Evolutionary conservation across 805 yeast genomes (phyloP), one percentile per base, ranked within the genome.

Genomic region (Nematodospora valgi): DNA sequence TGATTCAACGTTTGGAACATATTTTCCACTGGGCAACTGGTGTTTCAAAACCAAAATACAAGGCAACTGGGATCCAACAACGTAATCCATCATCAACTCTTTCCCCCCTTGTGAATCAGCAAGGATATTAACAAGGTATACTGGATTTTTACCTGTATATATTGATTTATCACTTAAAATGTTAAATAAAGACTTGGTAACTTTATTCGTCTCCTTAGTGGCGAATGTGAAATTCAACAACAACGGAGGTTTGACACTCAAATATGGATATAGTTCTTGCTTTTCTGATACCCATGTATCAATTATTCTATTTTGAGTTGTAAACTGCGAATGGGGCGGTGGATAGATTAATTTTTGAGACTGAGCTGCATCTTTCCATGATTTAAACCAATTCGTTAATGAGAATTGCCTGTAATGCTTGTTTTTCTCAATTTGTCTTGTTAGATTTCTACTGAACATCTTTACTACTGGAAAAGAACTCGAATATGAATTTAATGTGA

Each of bases 181-280:
- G 22, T 55, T 51, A 38, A 55, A 80, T 40, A 86, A 60, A 2
- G 79, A 71, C 14, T 76, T 75, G 1, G 91, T 82, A 24, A 82
- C 68, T 40, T 70, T 69, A 51, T 82, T 78, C 41, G 82, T 77
- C 16, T 71, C 63, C 3, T 72, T 63, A 46, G 82, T 86, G 7
- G 86, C 86, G n/a, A 58, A 62, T 1, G 88, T 83, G 59, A 86
- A 86, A 55, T 86, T 82, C 48, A 85, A 64, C 30, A 86, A 56
- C 37, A 84, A 58, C 1, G 94, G 93, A 27, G 72, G 70, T 38
- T 76, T 72, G 36, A 71, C 62, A 20, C 78, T 51, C 23, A 79
- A 46, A 19, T 73, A 47, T 23, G 73, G 71, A 34, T 80, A 77
- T 29, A 86, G 57, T 46, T 86, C 95, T 34, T 66, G 59, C 14